Percentiles rank a stretch among this genome's conserved stretches.
These are phyloP conservation scores for Coelastrella sp. DNA, from an alignment of 139 green algal species.

Conservation along the genomic window DNA sequence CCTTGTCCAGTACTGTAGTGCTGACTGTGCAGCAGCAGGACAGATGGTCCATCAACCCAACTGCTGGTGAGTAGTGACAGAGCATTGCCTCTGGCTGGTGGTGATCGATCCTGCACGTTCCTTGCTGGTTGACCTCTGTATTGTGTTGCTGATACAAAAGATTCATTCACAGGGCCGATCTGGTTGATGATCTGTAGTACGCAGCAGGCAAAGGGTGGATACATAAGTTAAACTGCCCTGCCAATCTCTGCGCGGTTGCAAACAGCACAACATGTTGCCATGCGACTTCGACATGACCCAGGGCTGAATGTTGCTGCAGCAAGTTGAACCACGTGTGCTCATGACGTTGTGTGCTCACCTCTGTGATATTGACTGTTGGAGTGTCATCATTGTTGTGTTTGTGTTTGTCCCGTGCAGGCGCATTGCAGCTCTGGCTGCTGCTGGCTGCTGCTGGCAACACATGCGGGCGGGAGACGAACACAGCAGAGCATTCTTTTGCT, in stretches of 20 bases:
- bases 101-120: neutral
- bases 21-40: neutral
- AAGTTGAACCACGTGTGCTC: no score
- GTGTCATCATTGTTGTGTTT: neutral
- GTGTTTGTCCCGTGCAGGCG: no score
- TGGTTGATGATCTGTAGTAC: no score
- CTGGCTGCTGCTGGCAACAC: neutral
- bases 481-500: neutral
- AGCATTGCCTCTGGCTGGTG: neutral
- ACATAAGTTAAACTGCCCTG: no score
- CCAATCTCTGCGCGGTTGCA: no score
- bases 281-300: no score
- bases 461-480: neutral
- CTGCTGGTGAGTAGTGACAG: neutral
- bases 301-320: no score
- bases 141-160: neutral
- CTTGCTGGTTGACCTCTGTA: neutral
- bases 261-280: no score
- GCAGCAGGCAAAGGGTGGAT: no score
- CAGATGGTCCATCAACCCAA: neutral
- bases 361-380: neutral
- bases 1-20: neutral
- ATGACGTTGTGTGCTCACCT: no score
- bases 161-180: no score
- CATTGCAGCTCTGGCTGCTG: neutral